Base-by-base conservation (phyloP, 2,329 filamentous ascomycete genomes). In the Diaporthe vaccinii region DNA sequence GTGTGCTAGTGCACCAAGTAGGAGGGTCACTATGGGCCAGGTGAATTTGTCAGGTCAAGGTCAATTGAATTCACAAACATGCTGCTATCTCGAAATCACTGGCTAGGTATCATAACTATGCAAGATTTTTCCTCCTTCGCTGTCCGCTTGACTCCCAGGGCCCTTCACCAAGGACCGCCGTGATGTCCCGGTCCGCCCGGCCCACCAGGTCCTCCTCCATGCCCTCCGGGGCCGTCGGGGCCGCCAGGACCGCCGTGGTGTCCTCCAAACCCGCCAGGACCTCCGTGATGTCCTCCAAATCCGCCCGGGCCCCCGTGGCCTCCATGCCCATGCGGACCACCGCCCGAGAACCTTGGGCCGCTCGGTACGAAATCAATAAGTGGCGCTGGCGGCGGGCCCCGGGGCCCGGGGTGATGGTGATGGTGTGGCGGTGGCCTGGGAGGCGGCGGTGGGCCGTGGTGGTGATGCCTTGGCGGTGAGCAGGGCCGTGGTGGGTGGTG, bases 361-460 rank as follows among this genome's bases (percentile, higher is more conserved):
- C 36, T 17, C 8, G 69, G 69, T 2, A 17, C 49, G 34, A 46
- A 51, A 25, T 53, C 58, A 25, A 59, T 9, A 7, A 49, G 41
- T 9, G 46, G 34, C 22, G 44, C 12, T 14, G 28, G 41, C 8
- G 44, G 20, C 5, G 39, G 31, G 28, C 57, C 25, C 31, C 70
- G 44, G 7, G n/a, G 58, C 3, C 71, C 71, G 20, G 39, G 59
- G 17, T 67, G 58, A 2, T 49, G 34, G 5, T 65, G 59, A 22
- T 65, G 59, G 34, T 55, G 58, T 14, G 51, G 39, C 28, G 69
- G 69, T 31, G 68, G 69, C 34, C 53, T 39, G 6, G 62, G 62
- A n/a, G 28, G 62, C 4, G 44, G 44, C 6, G 62, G 62, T 4
- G 44, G 44, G 20, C 62, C 44, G 14, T 67, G 44, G 44, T 67